phyloP scores from a whole-genome alignment of 108 stramenopile genomes.

The Mayamaea pseudoterrestris region DNA sequence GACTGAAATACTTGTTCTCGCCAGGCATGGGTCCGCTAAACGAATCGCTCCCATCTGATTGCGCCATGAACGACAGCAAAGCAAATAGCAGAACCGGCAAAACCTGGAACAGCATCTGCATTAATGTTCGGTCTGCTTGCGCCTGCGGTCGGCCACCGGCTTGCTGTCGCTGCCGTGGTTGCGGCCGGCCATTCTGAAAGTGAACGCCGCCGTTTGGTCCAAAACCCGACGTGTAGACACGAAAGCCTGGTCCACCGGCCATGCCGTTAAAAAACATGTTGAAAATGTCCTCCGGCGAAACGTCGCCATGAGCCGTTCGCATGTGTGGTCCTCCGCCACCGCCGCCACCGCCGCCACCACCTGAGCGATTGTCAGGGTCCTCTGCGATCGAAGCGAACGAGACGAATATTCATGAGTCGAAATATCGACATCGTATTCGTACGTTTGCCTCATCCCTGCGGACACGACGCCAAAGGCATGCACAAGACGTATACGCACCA shows the following conservation, averaged over 20 bases:
- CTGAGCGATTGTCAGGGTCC: constrained; percentile 85
- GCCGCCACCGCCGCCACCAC: constrained; percentile 29
- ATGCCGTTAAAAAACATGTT: constrained; percentile 95
- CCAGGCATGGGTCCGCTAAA: constrained; percentile 16
- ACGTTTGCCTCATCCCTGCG: too few relatives aligned
- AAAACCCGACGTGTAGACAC: constrained; percentile 34
- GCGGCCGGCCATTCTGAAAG: constrained; percentile 1
- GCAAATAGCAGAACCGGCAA: constrained; percentile 67
- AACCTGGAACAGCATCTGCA: constrained; percentile 36
- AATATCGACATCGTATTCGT: too few relatives aligned
- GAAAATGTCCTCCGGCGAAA: constrained; percentile 90
- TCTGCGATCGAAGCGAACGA: too few relatives aligned
- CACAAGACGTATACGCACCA: too few relatives aligned
- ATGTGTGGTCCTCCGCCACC: constrained; percentile 32
- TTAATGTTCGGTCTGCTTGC: constrained; percentile 19
- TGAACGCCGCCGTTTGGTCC: constrained; percentile 37
- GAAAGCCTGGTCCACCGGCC: constrained; percentile 48
- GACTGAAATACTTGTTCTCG: constrained; percentile 66
- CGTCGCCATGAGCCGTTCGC: constrained; percentile 46
- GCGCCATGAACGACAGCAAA: constrained; percentile 53
- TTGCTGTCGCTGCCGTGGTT: constrained; percentile 2
- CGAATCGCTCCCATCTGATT: constrained; percentile 13
- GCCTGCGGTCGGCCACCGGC: constrained; percentile 27
- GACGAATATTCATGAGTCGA: too few relatives aligned
- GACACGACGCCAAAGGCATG: too few relatives aligned